Base-by-base conservation (phyloP, 768 basidiomycete species). In the Mycena amicta region DNA sequence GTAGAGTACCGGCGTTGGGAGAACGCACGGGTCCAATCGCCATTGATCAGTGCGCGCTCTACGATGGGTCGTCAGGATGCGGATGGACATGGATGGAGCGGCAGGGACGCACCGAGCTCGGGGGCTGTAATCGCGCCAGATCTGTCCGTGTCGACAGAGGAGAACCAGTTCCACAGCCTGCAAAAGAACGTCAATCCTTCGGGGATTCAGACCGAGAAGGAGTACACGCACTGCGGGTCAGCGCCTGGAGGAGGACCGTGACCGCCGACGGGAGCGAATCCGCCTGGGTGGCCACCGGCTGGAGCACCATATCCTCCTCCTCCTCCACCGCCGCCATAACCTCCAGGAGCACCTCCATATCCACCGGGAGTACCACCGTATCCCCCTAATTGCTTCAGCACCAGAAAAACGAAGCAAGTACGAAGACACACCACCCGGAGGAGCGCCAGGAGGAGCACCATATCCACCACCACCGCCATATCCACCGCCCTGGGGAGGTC, bases 151-250 rank as follows among this genome's bases (percentile, higher is more conserved):
- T 93, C 91, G 22, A 92, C 90, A 12, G 84, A 70, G 22, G 66
- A 61, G 71, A 93, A 93, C 88, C 88, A 90, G 50, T 62, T 72
- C 89, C 89, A 92, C 5, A 92, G 67, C 66, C 90, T 92, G 33
- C 33, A 8, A 8, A 37, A 37, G 8, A 8, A 37, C 20, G 15
- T 45, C 22, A 13, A 8, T 45, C 13, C 12, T 13, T 45, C 5
- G 22, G 22, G 43, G 13, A 15, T 37, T 37, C 18, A 18, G 18
- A 18, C 18, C 8, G 33, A 37, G 33, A 45, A 45, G 12, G 43
- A 8, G 43, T 8, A 8, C 13, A 75, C 88, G 70, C 64, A 93
- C 91, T 88, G 84, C 25, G 89, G 89, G 55, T 93, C 91, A 15
- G 86, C 86, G 28, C 87, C 89, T 12, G 84, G 80, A 5, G 87